Evolutionary conservation across 495 filamentous ascomycete species (phyloP).

Genomic region (Aspergillus sparsus): DNA sequence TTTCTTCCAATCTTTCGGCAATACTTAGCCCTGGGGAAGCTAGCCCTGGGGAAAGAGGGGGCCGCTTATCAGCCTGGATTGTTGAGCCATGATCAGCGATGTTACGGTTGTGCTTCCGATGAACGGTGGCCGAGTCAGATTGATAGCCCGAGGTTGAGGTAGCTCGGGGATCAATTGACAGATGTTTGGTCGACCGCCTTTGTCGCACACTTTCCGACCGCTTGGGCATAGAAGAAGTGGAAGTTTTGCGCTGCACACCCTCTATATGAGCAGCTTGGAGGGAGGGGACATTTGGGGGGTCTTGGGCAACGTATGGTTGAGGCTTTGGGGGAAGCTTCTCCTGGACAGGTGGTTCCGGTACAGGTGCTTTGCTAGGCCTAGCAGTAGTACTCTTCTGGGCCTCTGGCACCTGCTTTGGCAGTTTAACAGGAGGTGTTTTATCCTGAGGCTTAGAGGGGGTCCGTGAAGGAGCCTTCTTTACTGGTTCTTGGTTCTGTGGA

Average conservation of each 20-base stretch:
- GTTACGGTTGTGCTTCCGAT: background rate
- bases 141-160: constrained; percentile 25
- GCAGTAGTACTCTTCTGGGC: background rate
- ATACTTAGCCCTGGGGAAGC: constrained; percentile 28
- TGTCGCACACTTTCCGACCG: constrained; percentile 29
- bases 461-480: constrained; percentile 10
- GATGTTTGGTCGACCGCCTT: background rate
- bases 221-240: constrained; percentile 12
- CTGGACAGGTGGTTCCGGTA: constrained; percentile 1
- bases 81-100: background rate
- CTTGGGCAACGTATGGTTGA: constrained; percentile 6
- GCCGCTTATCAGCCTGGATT: background rate
- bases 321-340: constrained; percentile 8
- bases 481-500: constrained; percentile 11
- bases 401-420: background rate
- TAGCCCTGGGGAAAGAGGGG: constrained; percentile 18
- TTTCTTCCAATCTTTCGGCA: constrained; percentile 43
- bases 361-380: constrained; percentile 3
- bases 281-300: background rate
- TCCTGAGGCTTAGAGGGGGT: constrained; percentile 13
- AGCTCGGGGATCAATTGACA: background rate
- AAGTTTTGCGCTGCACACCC: constrained; percentile 7
- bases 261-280: background rate
- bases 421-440: constrained; percentile 3
- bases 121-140: constrained; percentile 31